These are phyloP conservation scores for Peterozyma toletana DNA, from an alignment of 805 yeast species.

Conservation along the genomic window DNA sequence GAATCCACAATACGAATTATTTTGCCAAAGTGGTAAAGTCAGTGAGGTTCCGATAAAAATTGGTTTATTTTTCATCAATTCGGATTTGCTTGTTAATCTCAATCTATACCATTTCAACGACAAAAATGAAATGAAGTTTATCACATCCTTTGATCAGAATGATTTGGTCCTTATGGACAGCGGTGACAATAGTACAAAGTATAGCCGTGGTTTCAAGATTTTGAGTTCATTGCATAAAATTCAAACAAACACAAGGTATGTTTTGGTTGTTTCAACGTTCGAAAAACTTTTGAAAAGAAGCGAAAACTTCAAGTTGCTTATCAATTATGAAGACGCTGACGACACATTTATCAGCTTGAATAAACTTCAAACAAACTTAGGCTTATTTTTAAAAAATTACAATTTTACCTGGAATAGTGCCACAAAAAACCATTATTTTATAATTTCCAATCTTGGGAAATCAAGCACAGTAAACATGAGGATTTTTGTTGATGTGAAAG, in stretches of 20 bases:
- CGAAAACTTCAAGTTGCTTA: too few species aligned
- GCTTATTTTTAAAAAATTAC: too few species aligned
- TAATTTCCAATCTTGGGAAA: too few species aligned
- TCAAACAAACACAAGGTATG: constrained; percentile 29
- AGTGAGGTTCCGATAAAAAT: constrained; percentile 15
- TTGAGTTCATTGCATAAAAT: constrained; percentile 15
- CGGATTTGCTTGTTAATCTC: constrained; percentile 33
- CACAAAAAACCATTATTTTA: too few species aligned
- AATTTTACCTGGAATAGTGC: too few species aligned
- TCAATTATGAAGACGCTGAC: too few species aligned
- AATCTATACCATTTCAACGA: constrained; percentile 26
- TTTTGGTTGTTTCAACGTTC: constrained; percentile 39
- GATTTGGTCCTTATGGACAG: constrained; percentile 15
- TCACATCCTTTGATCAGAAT: constrained; percentile 20
- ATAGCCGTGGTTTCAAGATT: constrained; percentile 19
- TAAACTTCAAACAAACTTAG: too few species aligned
- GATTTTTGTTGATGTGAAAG: too few species aligned
- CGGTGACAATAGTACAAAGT: constrained; percentile 23
- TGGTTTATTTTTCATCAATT: constrained; percentile 16
- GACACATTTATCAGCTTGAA: too few species aligned
- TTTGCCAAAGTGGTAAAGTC: constrained; percentile 15
- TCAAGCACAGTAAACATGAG: too few species aligned
- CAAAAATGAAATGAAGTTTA: constrained; percentile 15
- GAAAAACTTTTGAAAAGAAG: constrained; percentile 10
- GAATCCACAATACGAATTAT: constrained; percentile 48